These are phyloP conservation scores for Dactylellina parvicollis DNA, from an alignment of 2,329 filamentous ascomycete genomes.

Conservation along the genomic window DNA sequence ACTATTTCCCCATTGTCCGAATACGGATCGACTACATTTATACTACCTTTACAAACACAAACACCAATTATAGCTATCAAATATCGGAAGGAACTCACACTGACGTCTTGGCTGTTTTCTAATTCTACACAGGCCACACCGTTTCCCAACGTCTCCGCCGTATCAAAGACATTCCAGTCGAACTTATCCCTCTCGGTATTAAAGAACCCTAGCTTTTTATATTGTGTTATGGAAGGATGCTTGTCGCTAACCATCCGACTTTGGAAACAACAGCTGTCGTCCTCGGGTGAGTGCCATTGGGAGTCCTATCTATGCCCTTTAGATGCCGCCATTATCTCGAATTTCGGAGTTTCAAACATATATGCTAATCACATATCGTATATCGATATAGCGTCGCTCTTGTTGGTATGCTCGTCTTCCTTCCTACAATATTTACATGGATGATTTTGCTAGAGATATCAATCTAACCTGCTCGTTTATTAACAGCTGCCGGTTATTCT, in stretches of 20 bases:
- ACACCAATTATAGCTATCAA: neutral
- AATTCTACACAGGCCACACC: constrained; percentile 77
- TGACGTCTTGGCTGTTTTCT: neutral
- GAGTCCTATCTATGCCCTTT: too few relatives aligned
- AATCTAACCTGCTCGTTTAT: constrained; percentile 60
- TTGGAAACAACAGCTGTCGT: constrained; percentile 74
- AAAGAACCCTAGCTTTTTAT: constrained; percentile 61
- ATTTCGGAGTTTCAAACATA: neutral
- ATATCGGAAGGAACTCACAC: neutral
- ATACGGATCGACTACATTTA: constrained; percentile 11
- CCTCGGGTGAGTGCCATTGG: constrained; percentile 75
- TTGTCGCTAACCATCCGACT: constrained; percentile 8
- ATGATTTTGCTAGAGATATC: neutral
- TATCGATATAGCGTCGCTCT: constrained; percentile 54
- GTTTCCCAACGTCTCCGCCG: constrained; percentile 93
- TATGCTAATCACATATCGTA: neutral
- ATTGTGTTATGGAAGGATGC: too few relatives aligned
- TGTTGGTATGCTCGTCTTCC: constrained; percentile 55
- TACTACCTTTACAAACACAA: neutral
- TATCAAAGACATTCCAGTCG: constrained; percentile 88
- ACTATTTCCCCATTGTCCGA: neutral
- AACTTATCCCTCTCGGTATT: constrained; percentile 94
- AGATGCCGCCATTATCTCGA: neutral
- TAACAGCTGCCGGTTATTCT: constrained; percentile 84
- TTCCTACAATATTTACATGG: constrained; percentile 24